These are phyloP conservation scores for Scenedesmus sp. DNA, from an alignment of 163 green algal species.

Conservation along the genomic window DNA sequence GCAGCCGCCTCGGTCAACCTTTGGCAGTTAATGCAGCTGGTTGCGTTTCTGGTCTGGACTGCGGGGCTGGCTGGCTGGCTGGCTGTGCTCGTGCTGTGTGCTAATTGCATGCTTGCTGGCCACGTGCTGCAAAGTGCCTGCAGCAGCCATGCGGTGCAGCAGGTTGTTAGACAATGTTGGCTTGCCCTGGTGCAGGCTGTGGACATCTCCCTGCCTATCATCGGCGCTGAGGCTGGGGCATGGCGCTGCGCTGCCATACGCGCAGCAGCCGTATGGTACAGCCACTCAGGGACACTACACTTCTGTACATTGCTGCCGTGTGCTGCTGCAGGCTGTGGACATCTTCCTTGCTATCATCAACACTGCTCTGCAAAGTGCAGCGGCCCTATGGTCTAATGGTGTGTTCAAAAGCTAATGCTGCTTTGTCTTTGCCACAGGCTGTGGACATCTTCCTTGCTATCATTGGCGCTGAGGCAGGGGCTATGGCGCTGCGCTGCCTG, in stretches of 20 bases:
- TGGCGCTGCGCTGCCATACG: conserved; percentile 86
- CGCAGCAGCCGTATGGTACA: conserved; percentile 52
- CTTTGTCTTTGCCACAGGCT: conserved; percentile 72
- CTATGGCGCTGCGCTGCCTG: conserved; percentile 90
- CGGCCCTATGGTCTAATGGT: too few species aligned
- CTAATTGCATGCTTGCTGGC: too few species aligned
- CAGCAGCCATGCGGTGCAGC: neutral
- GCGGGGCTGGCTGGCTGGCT: too few species aligned
- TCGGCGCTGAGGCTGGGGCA: conserved; percentile 64
- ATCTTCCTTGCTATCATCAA: too few species aligned
- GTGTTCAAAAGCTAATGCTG: neutral
- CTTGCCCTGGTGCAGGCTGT: neutral
- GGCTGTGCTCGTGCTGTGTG: too few species aligned
- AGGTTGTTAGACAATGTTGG: neutral
- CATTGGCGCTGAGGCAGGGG: conserved; percentile 88
- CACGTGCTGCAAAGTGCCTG: too few species aligned
- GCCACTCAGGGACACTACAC: too few species aligned
- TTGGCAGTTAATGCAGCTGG: neutral
- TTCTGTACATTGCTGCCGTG: too few species aligned
- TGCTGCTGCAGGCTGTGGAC: conserved; percentile 74
- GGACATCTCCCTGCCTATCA: neutral
- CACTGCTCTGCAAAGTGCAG: too few species aligned
- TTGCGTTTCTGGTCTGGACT: neutral
- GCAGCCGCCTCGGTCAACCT: too few species aligned
- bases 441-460: conserved; percentile 94